Evolutionary conservation across 805 yeast genomes (phyloP), one percentile per base, ranked within the genome.

Genomic region (Brettanomyces nanus): DNA sequence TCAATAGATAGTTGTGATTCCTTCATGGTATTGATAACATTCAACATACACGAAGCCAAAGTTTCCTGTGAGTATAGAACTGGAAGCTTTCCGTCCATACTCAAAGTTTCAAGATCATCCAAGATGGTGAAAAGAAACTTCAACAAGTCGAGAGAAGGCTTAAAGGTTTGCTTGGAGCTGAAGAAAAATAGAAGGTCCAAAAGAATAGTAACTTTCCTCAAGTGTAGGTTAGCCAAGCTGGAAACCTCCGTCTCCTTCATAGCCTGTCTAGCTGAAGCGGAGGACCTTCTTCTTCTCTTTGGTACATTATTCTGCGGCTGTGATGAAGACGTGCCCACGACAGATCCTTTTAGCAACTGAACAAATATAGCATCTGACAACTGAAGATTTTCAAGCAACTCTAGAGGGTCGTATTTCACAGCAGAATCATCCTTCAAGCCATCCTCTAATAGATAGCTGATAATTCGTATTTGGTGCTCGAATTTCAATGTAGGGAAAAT

Each of bases 1-100:
- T 54, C 51, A 14, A 77, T 57, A 42, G 61, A 57, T 9, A 43
- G 26, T n/a, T 46, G 39, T 7, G 48, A 26, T 6, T 45, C 61
- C 45, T 75, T 74, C 63, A 85, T 62, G 5, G 68, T 62, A 32
- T 71, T 67, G 20, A 89, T 78, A 18, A 81, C 69, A 45, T 76
- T 73, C 35, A 79, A 69, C 84, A 92, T 80, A 57, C 95, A 85
- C 31, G 84, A 75, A 3, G 96, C 92, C 43, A 92, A 65, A 0
- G 90, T 77, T 57, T 92, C 97, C 62, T 92, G 95, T 1, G 95
- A 81, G 49, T 89, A 90, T 32, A 85, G 66, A 4, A 90, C 90
- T 4, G 98, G 95, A 44, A 92, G 65, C 41, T 86, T 85, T 29
- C 95, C 95, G 55, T 89, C 97, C 45, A 77, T 78, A 31, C 95